Conservation (phyloP, 352 stramenopile genomes). For the Blastocystis sp. region DNA sequence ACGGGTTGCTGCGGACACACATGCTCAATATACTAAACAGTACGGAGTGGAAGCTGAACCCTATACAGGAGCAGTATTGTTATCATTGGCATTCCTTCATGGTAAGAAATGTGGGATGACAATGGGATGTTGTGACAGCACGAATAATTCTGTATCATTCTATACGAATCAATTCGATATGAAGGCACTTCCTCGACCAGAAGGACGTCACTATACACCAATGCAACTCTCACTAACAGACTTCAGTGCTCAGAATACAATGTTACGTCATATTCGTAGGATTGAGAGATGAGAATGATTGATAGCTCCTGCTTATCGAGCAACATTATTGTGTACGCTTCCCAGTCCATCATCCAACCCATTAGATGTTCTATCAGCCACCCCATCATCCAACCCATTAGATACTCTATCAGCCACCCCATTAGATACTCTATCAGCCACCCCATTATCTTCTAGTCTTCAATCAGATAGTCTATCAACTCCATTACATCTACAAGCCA, state of each 20-base stretch:
- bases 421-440: too few relatives aligned
- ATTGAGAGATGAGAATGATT: too few relatives aligned
- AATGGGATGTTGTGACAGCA: slow-evolving; percentile 63
- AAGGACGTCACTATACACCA: slow-evolving; percentile 44
- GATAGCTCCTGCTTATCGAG: background rate
- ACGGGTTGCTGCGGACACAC: background rate
- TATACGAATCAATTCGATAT: slow-evolving; percentile 50
- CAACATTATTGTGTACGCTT: background rate
- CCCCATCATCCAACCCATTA: too few relatives aligned
- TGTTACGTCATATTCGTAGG: background rate
- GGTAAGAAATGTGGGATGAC: slow-evolving; percentile 36
- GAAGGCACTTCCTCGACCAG: background rate
- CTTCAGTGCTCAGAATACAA: slow-evolving; percentile 15
- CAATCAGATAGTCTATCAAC: background rate
- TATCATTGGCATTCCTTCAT: slow-evolving; percentile 61
- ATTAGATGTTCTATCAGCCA: background rate
- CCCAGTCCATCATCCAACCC: background rate
- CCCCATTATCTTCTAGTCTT: too few relatives aligned
- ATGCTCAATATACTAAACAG: background rate
- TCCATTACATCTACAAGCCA: background rate
- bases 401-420: too few relatives aligned
- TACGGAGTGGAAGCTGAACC: slow-evolving; percentile 10
- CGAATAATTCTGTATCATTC: slow-evolving; percentile 48
- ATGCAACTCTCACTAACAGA: slow-evolving; percentile 27
- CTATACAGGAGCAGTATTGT: slow-evolving; percentile 20